Conservation (phyloP, 331 rosid genomes). For the Phaseolus coccineus region DNA sequence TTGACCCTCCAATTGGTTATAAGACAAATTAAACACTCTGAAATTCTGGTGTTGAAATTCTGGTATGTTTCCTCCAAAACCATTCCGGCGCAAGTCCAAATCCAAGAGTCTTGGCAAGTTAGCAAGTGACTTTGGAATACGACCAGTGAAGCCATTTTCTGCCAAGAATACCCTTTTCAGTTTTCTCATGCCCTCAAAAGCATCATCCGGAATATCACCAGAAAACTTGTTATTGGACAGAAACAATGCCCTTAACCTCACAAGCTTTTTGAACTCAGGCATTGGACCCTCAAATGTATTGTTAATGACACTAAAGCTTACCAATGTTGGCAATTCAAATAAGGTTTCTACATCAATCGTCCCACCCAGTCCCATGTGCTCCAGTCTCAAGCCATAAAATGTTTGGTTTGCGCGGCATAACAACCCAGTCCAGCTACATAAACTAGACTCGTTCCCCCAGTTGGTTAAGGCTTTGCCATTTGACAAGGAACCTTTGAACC, state of each 20-base stretch:
- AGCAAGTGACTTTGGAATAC: constrained; percentile 67
- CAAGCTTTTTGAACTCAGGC: constrained; percentile 60
- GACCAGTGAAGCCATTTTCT: constrained; percentile 63
- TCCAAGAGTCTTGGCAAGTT: constrained; percentile 60
- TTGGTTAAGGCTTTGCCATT: constrained; percentile 48
- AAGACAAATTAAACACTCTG: constrained; percentile 50
- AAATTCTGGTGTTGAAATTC: constrained; percentile 49
- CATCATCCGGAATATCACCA: constrained; percentile 58
- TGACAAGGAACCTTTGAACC: constrained; percentile 60
- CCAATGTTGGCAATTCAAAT: constrained; percentile 45
- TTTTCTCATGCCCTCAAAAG: constrained; percentile 63
- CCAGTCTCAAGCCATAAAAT: constrained; percentile 53
- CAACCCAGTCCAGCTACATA: constrained; percentile 62
- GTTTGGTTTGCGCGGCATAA: constrained; percentile 37
- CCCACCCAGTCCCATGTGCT: constrained; percentile 69
- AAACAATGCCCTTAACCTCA: constrained; percentile 54
- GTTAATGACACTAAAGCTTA: constrained; percentile 60
- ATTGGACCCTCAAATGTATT: constrained; percentile 65
- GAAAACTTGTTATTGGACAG: constrained; percentile 67
- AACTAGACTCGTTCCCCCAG: constrained; percentile 58
- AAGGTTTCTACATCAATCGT: constrained; percentile 60
- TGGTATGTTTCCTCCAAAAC: constrained; percentile 70
- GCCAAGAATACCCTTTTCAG: constrained; percentile 62
- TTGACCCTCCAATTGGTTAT: constrained; percentile 64
- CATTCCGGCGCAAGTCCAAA: constrained; percentile 63